Evolutionary conservation across 2,329 filamentous ascomycete genomes (phyloP).

Genomic region (Xenoacremonium recifei): DNA sequence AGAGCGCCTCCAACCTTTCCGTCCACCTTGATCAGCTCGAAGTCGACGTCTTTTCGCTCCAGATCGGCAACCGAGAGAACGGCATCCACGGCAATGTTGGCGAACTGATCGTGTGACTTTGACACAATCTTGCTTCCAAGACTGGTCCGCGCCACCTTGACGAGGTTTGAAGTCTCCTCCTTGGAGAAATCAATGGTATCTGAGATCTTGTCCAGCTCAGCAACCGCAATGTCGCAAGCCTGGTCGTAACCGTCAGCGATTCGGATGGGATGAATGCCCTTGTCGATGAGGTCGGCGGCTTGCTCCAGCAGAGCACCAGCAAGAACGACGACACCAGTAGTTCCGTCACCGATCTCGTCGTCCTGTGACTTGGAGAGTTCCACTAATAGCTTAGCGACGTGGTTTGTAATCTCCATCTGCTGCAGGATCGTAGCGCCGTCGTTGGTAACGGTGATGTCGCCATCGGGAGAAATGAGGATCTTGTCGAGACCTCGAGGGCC

Average conservation of each 20-base stretch:
- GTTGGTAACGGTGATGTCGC: conserved; percentile 98
- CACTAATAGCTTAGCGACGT: conserved; percentile 94
- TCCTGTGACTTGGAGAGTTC: conserved; percentile 98
- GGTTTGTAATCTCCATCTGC: conserved; percentile 99
- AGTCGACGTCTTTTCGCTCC: conserved; percentile 95
- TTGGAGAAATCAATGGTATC: conserved; percentile 85
- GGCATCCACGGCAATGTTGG: conserved; percentile 94
- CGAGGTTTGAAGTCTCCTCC: conserved; percentile 77
- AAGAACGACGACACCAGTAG: conserved; percentile 94
- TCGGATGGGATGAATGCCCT: conserved; percentile 97
- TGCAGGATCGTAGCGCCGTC: conserved; percentile 96
- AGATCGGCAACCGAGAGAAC: conserved; percentile 95
- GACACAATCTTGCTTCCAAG: conserved; percentile 98
- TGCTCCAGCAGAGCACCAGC: conserved; percentile 94
- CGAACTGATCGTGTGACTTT: conserved; percentile 97
- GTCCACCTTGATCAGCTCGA: conserved; percentile 98
- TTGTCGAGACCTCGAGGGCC: conserved; percentile 96
- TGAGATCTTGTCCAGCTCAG: conserved; percentile 88
- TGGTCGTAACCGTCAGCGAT: conserved; percentile 98
- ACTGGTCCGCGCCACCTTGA: conserved; percentile 94
- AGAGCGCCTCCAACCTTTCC: conserved; percentile 94
- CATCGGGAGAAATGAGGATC: conserved; percentile 97
- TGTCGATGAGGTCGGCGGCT: conserved; percentile 96
- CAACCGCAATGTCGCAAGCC: conserved; percentile 93
- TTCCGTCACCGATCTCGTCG: conserved; percentile 97